These are phyloP conservation scores for Boletus subparvulus DNA, from an alignment of 768 basidiomycete species.

Conservation along the genomic window DNA sequence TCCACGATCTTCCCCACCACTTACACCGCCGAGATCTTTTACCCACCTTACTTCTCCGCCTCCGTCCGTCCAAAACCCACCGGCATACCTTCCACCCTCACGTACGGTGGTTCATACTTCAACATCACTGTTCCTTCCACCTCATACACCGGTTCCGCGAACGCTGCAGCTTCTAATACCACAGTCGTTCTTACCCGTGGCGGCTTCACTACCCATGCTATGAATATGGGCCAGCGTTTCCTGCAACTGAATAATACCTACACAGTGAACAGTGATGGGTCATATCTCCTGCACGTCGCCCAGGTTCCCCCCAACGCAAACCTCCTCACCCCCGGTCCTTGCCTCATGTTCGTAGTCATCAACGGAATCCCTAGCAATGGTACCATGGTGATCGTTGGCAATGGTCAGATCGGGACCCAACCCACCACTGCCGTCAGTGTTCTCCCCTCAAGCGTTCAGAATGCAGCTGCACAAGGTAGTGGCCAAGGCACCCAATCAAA, in stretches of 20 bases:
- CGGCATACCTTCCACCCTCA: constrained; percentile 70
- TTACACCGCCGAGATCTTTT: constrained; percentile 85
- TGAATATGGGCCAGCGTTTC: constrained; percentile 89
- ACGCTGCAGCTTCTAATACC: constrained; percentile 71
- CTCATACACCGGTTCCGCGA: constrained; percentile 64
- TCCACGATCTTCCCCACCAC: constrained; percentile 69
- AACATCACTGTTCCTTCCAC: constrained; percentile 67
- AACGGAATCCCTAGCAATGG: constrained; percentile 85
- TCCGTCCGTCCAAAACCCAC: constrained; percentile 63
- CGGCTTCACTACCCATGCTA: constrained; percentile 83
- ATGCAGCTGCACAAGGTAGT: constrained; percentile 40
- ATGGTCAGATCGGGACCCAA: constrained; percentile 73
- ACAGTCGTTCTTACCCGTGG: constrained; percentile 79
- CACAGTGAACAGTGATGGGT: constrained; percentile 74
- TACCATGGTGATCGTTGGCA: constrained; percentile 74
- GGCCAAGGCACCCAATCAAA: constrained; percentile 13
- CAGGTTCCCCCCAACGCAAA: constrained; percentile 85
- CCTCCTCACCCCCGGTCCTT: constrained; percentile 89
- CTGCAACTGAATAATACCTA: constrained; percentile 85
- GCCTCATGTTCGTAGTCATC: constrained; percentile 78
- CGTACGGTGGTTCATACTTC: constrained; percentile 83
- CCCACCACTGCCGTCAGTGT: constrained; percentile 35
- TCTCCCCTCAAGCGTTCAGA: constrained; percentile 41
- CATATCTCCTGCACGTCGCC: constrained; percentile 74
- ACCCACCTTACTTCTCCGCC: constrained; percentile 84